A percentile compares a stretch with the other conserved stretches of the same genome.
Evolutionary conservation across 331 rosid genomes (phyloP).

Genomic region (Cydonia oblonga): DNA sequence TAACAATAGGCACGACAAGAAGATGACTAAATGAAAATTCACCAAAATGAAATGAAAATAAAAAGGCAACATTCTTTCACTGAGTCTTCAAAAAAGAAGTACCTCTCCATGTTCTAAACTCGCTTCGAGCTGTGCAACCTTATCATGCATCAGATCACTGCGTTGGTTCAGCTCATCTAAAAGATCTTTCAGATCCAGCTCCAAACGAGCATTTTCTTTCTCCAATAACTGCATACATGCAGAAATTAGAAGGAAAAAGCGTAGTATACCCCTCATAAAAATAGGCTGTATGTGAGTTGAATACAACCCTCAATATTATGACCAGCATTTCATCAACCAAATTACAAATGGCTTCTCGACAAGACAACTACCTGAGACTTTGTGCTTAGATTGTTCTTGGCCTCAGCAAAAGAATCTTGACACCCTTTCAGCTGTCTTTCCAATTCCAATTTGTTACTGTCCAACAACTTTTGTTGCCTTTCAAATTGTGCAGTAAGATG

Average conservation of each 20-base stretch:
- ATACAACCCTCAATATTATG: neutral
- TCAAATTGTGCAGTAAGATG: slow-evolving; percentile 50
- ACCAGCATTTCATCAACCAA: neutral
- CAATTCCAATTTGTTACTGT: slow-evolving; percentile 26
- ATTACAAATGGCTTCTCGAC: slow-evolving; percentile 7
- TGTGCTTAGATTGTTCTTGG: slow-evolving; percentile 26
- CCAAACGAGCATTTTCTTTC: slow-evolving; percentile 35
- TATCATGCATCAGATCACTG: slow-evolving; percentile 31
- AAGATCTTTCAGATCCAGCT: slow-evolving; percentile 31
- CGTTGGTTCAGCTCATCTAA: slow-evolving; percentile 30
- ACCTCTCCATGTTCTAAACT: slow-evolving; percentile 40
- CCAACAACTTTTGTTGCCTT: slow-evolving; percentile 47
- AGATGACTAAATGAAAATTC: neutral
- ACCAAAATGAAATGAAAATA: neutral
- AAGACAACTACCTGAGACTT: slow-evolving; percentile 55
- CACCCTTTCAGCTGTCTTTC: slow-evolving; percentile 37
- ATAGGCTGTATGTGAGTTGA: neutral
- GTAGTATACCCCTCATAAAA: neutral
- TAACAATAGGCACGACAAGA: neutral
- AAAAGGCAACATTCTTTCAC: neutral
- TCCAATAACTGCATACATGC: slow-evolving; percentile 37
- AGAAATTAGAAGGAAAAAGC: neutral
- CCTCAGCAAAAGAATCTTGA: slow-evolving; percentile 33
- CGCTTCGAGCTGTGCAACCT: slow-evolving; percentile 32
- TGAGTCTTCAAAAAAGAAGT: slow-evolving; percentile 4